Percentiles rank a stretch among this genome's conserved stretches.
These are phyloP conservation scores for Aureobasidium namibiae DNA, from an alignment of 2,329 filamentous ascomycete genomes.

Conservation along the genomic window DNA sequence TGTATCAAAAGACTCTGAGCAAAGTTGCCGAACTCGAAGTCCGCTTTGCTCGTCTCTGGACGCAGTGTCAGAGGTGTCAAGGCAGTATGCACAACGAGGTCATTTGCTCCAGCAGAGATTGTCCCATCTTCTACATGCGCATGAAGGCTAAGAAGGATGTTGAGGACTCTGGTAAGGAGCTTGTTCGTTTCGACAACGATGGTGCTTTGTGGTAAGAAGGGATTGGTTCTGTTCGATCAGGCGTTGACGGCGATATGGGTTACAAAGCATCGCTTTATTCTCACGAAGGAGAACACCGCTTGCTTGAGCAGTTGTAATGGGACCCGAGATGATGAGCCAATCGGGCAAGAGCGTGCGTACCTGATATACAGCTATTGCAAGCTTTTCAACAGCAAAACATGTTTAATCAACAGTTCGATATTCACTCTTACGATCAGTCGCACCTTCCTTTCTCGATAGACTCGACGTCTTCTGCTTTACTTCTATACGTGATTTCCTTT, in stretches of 20 bases:
- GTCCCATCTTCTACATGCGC: slow-evolving; percentile 98
- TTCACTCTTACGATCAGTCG: no score
- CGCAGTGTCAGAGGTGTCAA: slow-evolving; percentile 95
- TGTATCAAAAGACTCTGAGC: slow-evolving; percentile 84
- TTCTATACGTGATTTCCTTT: no score
- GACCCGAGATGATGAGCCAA: neutral
- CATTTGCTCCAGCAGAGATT: slow-evolving; percentile 92
- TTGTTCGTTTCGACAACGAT: slow-evolving; percentile 83
- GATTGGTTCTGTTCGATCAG: neutral
- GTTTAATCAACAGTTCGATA: neutral
- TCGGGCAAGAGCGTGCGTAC: neutral
- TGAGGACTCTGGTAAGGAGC: slow-evolving; percentile 85
- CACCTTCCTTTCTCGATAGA: no score
- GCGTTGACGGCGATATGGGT: neutral
- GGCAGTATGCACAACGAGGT: slow-evolving; percentile 98
- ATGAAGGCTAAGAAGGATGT: slow-evolving; percentile 99
- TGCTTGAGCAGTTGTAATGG: neutral
- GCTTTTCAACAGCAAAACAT: neutral
- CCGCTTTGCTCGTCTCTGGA: slow-evolving; percentile 87
- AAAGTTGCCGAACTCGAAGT: slow-evolving; percentile 91
- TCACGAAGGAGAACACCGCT: neutral
- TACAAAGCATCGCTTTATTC: neutral
- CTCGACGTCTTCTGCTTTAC: no score
- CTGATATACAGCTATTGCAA: neutral
- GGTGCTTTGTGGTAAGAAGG: slow-evolving; percentile 54